Percentiles rank a stretch among this genome's conserved stretches.
Conservation (phyloP, 2,329 filamentous ascomycete species). For the Sarocladium kiliense region DNA sequence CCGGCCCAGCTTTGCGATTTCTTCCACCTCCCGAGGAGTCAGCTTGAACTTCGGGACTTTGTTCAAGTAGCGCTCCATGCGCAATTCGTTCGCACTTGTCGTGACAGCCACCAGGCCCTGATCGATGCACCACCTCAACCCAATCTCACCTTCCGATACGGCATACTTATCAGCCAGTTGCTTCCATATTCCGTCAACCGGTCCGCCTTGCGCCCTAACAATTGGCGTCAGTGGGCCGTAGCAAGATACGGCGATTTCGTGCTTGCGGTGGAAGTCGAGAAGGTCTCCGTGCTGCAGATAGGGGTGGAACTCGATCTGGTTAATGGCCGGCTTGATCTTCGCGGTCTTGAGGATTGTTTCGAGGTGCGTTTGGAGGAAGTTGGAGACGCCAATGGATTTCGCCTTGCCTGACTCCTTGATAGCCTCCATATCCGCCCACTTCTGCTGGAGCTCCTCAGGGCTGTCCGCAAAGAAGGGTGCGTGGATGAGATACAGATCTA, state of each 20-base stretch:
- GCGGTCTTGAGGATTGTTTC: constrained; percentile 54
- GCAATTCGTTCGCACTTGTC: constrained; percentile 52
- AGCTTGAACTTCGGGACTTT: constrained; percentile 51
- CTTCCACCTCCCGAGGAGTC: constrained; percentile 51
- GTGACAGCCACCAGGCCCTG: constrained; percentile 54
- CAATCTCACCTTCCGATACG: constrained; percentile 50
- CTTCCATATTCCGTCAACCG: constrained; percentile 46
- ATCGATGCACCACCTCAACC: constrained; percentile 56
- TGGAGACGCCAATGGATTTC: constrained; percentile 71
- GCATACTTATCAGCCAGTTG: constrained; percentile 52
- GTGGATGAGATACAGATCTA: constrained; percentile 67
- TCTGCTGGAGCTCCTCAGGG: constrained; percentile 48
- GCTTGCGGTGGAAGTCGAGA: constrained; percentile 49
- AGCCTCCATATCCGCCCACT: constrained; percentile 57
- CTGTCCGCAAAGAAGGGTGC: constrained; percentile 47
- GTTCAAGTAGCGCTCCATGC: constrained; percentile 51
- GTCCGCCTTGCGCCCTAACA: constrained; percentile 42
- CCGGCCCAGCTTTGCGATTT: constrained; percentile 49
- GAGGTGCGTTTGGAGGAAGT: constrained; percentile 57
- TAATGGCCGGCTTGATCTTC: constrained; percentile 60
- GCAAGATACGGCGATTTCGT: constrained; percentile 51
- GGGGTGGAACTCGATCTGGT: constrained; percentile 79
- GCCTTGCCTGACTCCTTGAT: constrained; percentile 63
- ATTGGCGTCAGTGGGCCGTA: constrained; percentile 52
- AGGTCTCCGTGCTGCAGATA: constrained; percentile 63